Evolutionary conservation across 192 early-diverging fungal species (phyloP).

Genomic region (Polychytrium aggregatum): DNA sequence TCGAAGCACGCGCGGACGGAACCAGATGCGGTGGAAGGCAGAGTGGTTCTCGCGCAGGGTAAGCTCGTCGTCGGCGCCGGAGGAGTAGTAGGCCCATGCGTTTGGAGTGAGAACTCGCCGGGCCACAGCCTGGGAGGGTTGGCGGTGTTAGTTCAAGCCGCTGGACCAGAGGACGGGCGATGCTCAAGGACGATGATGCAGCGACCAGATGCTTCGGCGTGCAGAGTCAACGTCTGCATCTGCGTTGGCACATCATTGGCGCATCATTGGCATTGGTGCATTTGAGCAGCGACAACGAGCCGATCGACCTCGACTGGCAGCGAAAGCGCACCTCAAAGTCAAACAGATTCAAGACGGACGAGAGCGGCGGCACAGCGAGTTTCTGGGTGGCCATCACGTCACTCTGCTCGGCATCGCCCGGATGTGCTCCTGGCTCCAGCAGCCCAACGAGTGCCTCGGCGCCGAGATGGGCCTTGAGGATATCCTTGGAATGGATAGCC

Average conservation of each 20-base stretch:
- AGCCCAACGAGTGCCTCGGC: conserved; percentile 40
- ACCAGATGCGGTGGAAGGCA: conserved; percentile 62
- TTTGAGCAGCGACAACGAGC: too few relatives aligned
- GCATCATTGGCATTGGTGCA: too few relatives aligned
- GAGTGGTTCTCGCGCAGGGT: conserved; percentile 68
- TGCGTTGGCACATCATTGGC: too few relatives aligned
- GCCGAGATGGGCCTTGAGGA: conserved; percentile 39
- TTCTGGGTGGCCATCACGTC: conserved; percentile 15
- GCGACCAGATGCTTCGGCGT: not conserved
- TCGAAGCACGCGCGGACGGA: conserved; percentile 42
- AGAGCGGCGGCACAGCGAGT: conserved; percentile 36
- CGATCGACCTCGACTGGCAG: too few relatives aligned
- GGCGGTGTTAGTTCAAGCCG: not conserved
- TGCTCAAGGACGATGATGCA: not conserved
- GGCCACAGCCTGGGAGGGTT: conserved; percentile 40
- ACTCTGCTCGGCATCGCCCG: conserved; percentile 4
- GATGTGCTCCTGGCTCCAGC: conserved; percentile 27
- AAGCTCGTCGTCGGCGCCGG: conserved; percentile 71
- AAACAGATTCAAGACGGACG: conserved; percentile 52
- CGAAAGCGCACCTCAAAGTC: conserved; percentile 62
- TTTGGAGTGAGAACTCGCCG: conserved; percentile 40
- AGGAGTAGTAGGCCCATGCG: conserved; percentile 77
- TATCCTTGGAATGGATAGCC: conserved; percentile 53
- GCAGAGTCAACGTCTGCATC: too few relatives aligned
- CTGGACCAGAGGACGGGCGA: not conserved